A percentile compares a stretch with the other conserved stretches of the same genome.
These are phyloP conservation scores for Artemisia argyi DNA, from an alignment of 129 eudicot genomes.

Conservation along the genomic window DNA sequence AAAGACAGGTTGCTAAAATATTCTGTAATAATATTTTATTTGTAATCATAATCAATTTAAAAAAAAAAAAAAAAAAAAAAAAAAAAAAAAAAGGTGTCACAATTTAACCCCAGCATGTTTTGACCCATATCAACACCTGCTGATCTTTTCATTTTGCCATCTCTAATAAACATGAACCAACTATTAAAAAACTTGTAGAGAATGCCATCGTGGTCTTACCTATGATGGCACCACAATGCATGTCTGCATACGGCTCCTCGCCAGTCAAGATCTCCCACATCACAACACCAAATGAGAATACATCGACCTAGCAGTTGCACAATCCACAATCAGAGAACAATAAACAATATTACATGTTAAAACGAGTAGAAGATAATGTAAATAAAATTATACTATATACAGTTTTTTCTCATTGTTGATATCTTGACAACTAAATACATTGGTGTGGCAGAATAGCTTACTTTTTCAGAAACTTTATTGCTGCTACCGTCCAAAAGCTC, in stretches of 20 bases:
- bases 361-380: background rate
- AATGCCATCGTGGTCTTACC: conserved; percentile 39
- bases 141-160: background rate
- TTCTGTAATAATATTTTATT: background rate
- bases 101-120: background rate
- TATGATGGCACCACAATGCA: conserved; percentile 82
- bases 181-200: background rate
- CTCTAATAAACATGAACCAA: background rate
- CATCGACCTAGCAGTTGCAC: conserved; percentile 50
- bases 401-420: background rate
- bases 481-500: conserved; percentile 68
- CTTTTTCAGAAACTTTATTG: conserved; percentile 71
- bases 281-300: conserved; percentile 69
- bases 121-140: too few relatives aligned
- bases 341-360: background rate
- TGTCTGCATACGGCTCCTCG: conserved; percentile 65
- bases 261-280: conserved; percentile 80
- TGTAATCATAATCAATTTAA: background rate
- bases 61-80: too few relatives aligned
- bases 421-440: background rate
- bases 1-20: too few relatives aligned
- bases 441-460: conserved; percentile 24
- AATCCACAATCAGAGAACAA: background rate
- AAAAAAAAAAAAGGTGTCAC: background rate
- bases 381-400: background rate